Base-by-base conservation (phyloP, 2,329 filamentous ascomycete species). In the Pyricularia sp. region DNA sequence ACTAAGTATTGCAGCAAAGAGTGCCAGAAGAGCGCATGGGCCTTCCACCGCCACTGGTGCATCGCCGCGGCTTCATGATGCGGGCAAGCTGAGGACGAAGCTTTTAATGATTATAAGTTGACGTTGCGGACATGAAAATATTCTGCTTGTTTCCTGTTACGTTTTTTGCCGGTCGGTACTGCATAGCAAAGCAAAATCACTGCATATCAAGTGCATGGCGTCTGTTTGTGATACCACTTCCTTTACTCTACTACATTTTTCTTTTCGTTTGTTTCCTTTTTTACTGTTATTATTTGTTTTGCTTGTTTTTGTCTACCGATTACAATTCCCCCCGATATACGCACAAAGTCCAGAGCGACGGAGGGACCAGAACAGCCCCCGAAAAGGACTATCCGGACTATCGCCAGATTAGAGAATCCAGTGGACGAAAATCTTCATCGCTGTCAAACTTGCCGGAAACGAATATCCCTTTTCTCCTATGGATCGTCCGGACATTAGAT, bases 1-100 rank as follows among this genome's bases (percentile, higher is more conserved):
- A 99, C 95, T 71, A 99, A 99, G 80, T 97, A 97, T 82, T 99
- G 95, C 88, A 97, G 94, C 86, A 99, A 99, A 81, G 95, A 99
- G 79, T 99, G 95, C 80, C 95, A 99, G 81, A 98, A 98, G 84
- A 96, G 92, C 74, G 96, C 95, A 11, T 99, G 95, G 95, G 93
- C 95, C 31, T 98, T 93, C 80, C 95, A 99, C 78, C 90, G 95
- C 71, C 96, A 98, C 81, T 99, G 95, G 95, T 99, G 95, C 78
- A 90, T 95, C 70, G 90, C 90, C 70, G 92, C 92, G 66, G 82
- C 85, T 42, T 83, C 85, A 79, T 86, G 42, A 68, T 36, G 42
- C 11, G 31, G 58, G 23, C 58, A 61, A 28, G 23, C 4, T 25
- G 64, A 50, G 23, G 33, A 28, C 23, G 33, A 42, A 26, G 33